Evolutionary conservation across 176 grass and related monocot genomes (phyloP), one percentile per base, ranked within the genome.

Genomic region (Juncus effusus): DNA sequence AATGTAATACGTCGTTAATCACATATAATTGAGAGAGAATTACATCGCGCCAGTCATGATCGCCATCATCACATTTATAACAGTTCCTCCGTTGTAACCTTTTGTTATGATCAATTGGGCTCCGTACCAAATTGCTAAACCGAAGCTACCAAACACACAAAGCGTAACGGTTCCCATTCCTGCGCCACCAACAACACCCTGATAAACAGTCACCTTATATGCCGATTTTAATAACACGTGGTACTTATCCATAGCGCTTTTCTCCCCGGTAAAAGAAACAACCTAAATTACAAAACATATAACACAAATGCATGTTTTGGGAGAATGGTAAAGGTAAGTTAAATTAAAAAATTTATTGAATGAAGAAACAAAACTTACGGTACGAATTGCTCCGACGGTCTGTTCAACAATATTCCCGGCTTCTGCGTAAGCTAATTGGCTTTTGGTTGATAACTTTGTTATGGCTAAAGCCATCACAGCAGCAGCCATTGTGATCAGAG

Each of bases 41-140:
- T 62, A 93, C 89, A 93, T 88, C 74, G 75, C 89, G 74, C 89
- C 84, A 10, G 67, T 87, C 70, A 87, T 85, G 54, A 93, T 75
- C 5, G 89, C 75, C 73, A 87, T 85, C 42, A 93, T 79, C 38
- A 87, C 75, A 80, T 93, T 93, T 40, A 93, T 85, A 61, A 93
- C 75, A 72, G 64, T 65, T 54, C 84, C 89, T 61, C 89, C 89
- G 9, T 60, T 77, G 38, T 93, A 93, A 14, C 89, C 84, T 61
- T 93, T 82, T 47, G 81, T 75, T 65, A 87, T 85, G 79, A 93
- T 93, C 59, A 93, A 60, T 59, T 64, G 81, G 61, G 89, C 73
- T 76, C 84, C 89, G 36, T 84, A 92, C 84, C 84, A 92, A 44
- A 87, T 57, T 38, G 89, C 81, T 37, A 92, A 70, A 14, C 76